phyloP scores from a whole-genome alignment of 2,329 filamentous ascomycete species.

The Neonectria magnoliae region DNA sequence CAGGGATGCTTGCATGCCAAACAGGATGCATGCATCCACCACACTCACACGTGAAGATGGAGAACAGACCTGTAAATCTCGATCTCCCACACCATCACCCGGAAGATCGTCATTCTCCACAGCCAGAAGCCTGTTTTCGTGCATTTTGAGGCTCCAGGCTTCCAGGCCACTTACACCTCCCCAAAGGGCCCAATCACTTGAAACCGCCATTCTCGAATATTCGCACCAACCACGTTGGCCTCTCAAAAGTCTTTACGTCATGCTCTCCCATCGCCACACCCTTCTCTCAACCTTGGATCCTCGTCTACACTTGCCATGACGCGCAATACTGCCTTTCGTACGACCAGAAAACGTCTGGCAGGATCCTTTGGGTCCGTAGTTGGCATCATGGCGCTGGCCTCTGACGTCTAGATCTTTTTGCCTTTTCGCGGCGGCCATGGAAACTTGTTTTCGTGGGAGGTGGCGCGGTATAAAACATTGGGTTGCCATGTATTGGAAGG shows the following conservation, averaged over 20 bases:
- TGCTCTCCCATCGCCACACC: slow-evolving; percentile 38
- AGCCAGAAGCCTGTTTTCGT: slow-evolving; percentile 24
- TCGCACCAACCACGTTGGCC: not conserved
- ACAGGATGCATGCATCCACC: not conserved
- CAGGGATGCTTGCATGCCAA: not conserved
- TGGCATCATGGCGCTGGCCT: slow-evolving; percentile 27
- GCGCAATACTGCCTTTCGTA: slow-evolving; percentile 36
- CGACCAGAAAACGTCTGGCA: slow-evolving; percentile 31
- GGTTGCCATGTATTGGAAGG: not conserved
- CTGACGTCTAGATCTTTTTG: slow-evolving; percentile 38
- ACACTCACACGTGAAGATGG: slow-evolving; percentile 3
- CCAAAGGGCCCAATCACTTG: slow-evolving; percentile 5
- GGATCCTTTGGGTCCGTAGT: slow-evolving; percentile 26
- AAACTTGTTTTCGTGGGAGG: slow-evolving; percentile 2
- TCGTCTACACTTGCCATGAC: slow-evolving; percentile 35
- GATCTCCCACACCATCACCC: slow-evolving; percentile 14
- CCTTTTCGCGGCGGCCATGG: not conserved
- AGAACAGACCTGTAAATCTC: slow-evolving; percentile 11
- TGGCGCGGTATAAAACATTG: slow-evolving; percentile 2
- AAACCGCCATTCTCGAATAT: not conserved
- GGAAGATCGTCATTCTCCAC: not conserved
- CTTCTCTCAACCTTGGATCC: slow-evolving; percentile 27
- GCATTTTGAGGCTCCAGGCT: slow-evolving; percentile 1
- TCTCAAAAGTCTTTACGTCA: slow-evolving; percentile 36
- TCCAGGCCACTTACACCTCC: slow-evolving; percentile 1